Percentiles rank a stretch among this genome's conserved stretches.
These are phyloP conservation scores for Termitomyces sp. DNA, from an alignment of 768 basidiomycete genomes.

Conservation along the genomic window DNA sequence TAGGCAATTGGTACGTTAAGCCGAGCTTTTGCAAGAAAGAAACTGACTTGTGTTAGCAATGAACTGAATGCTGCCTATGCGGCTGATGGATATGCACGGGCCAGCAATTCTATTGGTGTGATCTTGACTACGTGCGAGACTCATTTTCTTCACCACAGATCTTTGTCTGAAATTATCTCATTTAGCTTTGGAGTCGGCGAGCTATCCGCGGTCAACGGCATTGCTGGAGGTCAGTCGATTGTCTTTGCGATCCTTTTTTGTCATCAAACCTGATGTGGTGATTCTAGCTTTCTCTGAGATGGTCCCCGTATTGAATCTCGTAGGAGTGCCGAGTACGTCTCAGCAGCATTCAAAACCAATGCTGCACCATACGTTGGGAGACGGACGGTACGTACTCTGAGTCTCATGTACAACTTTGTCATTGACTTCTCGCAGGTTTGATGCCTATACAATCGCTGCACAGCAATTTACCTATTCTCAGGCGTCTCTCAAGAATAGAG, in stretches of 20 bases:
- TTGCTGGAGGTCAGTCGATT: not conserved
- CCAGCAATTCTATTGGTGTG: not conserved
- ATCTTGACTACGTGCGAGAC: not conserved
- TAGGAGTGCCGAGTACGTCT: not conserved
- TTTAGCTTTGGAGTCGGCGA: not conserved
- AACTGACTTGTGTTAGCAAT: not conserved
- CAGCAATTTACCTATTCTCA: not conserved
- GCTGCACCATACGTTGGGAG: not conserved
- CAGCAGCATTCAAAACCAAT: not conserved
- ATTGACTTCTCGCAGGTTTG: not conserved
- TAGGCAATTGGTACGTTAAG: not conserved
- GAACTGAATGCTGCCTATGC: not conserved
- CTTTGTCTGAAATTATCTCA: not conserved
- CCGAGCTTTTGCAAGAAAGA: not conserved
- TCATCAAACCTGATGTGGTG: not conserved
- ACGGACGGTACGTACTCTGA: not conserved
- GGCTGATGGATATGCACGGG: not conserved
- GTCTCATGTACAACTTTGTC: not conserved
- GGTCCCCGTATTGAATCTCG: not conserved
- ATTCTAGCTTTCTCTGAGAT: not conserved
- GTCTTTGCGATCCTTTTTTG: not conserved
- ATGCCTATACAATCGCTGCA: not conserved
- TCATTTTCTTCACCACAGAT: not conserved
- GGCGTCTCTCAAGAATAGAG: not conserved
- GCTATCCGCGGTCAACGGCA: not conserved